A percentile compares a stretch with the other conserved stretches of the same genome.
Conservation (phyloP, 306 rosid species). For the Canavalia ensiformis region DNA sequence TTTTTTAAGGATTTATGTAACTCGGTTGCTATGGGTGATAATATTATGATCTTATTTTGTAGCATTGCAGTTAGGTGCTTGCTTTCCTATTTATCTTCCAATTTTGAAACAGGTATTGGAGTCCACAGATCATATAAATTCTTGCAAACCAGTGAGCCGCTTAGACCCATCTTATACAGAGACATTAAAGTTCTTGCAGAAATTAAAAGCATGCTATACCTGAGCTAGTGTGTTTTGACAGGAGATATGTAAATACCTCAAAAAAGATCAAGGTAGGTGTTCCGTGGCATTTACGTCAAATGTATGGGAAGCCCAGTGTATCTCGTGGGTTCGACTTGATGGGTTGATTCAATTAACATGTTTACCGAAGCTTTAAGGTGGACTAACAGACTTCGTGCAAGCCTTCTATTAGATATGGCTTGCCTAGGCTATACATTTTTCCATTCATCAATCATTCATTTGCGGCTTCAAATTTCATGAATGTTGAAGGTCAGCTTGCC, state of each 20-base stretch:
- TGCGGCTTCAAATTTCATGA: conserved; percentile 20
- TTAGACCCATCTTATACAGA: conserved; percentile 85
- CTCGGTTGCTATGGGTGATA: not conserved
- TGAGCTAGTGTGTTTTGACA: conserved; percentile 27
- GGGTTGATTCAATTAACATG: conserved; percentile 9
- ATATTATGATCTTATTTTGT: not conserved
- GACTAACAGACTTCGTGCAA: conserved; percentile 43
- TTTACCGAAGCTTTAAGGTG: conserved; percentile 24
- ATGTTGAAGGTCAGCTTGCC: conserved; percentile 16
- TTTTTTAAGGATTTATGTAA: not conserved
- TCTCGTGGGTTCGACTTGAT: conserved; percentile 14
- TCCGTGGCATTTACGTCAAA: conserved; percentile 32
- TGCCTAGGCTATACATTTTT: conserved; percentile 41
- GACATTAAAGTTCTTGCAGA: conserved; percentile 78
- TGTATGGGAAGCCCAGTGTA: conserved; percentile 24
- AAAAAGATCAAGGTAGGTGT: conserved; percentile 43
- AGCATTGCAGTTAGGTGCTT: conserved; percentile 8
- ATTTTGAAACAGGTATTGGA: conserved; percentile 81
- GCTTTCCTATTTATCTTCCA: conserved; percentile 37
- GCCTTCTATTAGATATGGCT: conserved; percentile 47
- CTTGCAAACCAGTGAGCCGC: conserved; percentile 89
- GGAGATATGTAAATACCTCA: conserved; percentile 37
- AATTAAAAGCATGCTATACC: conserved; percentile 62
- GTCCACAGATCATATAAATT: conserved; percentile 94
- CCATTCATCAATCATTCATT: conserved; percentile 30